Evolutionary conservation across 306 rosid genomes (phyloP), one percentile per base, ranked within the genome.

Genomic region (Quercus alba): DNA sequence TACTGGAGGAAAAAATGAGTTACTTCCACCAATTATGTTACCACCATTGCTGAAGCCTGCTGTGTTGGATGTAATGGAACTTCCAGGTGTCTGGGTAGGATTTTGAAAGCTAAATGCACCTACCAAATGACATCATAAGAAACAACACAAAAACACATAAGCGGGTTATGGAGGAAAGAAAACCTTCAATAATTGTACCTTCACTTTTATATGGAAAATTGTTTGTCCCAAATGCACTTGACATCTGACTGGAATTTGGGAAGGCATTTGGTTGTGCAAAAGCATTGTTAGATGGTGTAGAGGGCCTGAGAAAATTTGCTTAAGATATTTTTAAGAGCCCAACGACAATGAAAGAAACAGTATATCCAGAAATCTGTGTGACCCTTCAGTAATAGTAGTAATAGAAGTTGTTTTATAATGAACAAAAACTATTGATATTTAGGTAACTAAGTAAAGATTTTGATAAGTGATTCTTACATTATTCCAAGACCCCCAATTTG

Each of bases 271-370:
- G 82, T 81, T 86, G 93, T 2, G 41, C 78, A 64, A 68, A 75
- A 28, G 81, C 72, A 85, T 79, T 83, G 55, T 54, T 74, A 61
- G 56, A 79, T 70, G 92, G 83, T 49, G 85, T 75, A 83, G 89
- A 73, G 64, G 93, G 84, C 89, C 97, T 92, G 82, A 78, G 46
- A 74, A 84, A 83, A 75, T 66, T 49, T 51, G 33, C 71, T 41
- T 14, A 28, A 46, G 30, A 69, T 6, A 33, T 74, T 46, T 51
- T 20, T 11, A n/a, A 35, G 52, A 46, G 68, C 35, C 82, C 38
- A 57, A 15, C 0, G 2, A 18, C 2, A 23, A 57, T 72, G 46
- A 72, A 73, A 17, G 58, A n/a, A 31, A 38, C 12, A 73, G 19
- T 56, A 56, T 72, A 64, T 66, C 44, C 10, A 33, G 55, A 56